A percentile compares a stretch with the other conserved stretches of the same genome.
These are phyloP conservation scores for Solanum neorickii DNA, from an alignment of 257 asterid species.

Conservation along the genomic window DNA sequence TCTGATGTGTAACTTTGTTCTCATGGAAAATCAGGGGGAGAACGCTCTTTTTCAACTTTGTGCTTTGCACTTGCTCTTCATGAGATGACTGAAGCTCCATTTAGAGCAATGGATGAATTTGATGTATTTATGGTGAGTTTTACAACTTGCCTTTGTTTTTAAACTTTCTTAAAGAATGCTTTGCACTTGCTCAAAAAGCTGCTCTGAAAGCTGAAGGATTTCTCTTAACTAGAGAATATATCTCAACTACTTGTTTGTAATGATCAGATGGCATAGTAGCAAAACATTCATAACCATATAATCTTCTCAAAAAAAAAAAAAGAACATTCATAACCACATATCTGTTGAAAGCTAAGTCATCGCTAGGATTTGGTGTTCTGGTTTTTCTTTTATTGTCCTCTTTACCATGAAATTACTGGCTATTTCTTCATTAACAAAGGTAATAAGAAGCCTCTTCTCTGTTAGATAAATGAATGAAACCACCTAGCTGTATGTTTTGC, in stretches of 20 bases:
- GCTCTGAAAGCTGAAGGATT: not conserved
- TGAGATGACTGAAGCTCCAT: slow-evolving; percentile 98
- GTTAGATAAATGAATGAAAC: not conserved
- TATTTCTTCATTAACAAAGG: not conserved
- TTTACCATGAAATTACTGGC: not conserved
- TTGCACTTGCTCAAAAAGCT: not conserved
- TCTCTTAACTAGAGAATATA: not conserved
- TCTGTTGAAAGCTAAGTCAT: not conserved
- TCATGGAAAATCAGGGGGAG: slow-evolving; percentile 60
- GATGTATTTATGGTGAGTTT: slow-evolving; percentile 84
- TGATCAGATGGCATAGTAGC: not conserved
- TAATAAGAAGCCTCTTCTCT: not conserved
- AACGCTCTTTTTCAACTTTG: slow-evolving; percentile 91
- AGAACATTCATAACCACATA: not conserved
- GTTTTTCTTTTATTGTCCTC: not conserved
- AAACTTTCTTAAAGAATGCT: not conserved
- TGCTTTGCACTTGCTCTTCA: slow-evolving; percentile 97
- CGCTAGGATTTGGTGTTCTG: not conserved
- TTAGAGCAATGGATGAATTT: slow-evolving; percentile 99
- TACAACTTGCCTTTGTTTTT: not conserved
- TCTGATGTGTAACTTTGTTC: not conserved
- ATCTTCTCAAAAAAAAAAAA: too few species aligned
- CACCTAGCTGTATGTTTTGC: not conserved
- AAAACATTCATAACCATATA: not conserved
- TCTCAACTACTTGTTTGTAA: not conserved